A percentile compares a stretch with the other conserved stretches of the same genome.
Evolutionary conservation across 108 stramenopile species (phyloP).

Genomic region (Tribonema minus): DNA sequence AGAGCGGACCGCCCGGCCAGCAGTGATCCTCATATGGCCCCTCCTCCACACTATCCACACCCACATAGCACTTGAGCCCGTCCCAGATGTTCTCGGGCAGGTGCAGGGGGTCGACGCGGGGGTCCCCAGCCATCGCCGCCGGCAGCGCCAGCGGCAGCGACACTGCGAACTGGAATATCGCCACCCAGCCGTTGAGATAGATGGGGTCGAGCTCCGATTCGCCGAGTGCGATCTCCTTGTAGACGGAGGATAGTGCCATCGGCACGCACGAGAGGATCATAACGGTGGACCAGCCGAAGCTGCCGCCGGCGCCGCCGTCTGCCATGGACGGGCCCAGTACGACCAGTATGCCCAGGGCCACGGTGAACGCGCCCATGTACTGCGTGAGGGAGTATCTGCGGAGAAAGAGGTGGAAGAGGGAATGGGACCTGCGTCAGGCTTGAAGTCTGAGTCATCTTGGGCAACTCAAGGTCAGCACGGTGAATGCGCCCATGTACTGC

Average conservation of each 20-base stretch:
- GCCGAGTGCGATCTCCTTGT: constrained; percentile 83
- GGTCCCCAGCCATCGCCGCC: constrained; percentile 52
- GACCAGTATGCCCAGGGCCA: constrained; percentile 73
- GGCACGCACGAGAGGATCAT: constrained; percentile 77
- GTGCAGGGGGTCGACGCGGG: constrained; percentile 6
- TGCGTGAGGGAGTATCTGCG: constrained; percentile 69
- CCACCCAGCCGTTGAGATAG: constrained; percentile 64
- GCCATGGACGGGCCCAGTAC: too few species aligned
- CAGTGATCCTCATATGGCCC: constrained; percentile 19
- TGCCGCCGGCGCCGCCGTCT: too few species aligned
- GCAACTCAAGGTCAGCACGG: too few species aligned
- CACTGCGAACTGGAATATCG: constrained; percentile 77
- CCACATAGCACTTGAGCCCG: constrained; percentile 73
- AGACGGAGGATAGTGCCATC: constrained; percentile 80
- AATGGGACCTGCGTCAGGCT: too few species aligned
- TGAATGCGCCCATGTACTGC: too few species aligned
- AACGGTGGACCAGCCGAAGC: constrained; percentile 75
- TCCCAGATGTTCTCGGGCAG: constrained; percentile 65
- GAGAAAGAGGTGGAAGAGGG: too few species aligned
- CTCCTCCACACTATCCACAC: constrained; percentile 23
- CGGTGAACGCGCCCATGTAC: constrained; percentile 72
- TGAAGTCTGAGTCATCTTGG: too few species aligned
- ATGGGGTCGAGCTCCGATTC: constrained; percentile 54
- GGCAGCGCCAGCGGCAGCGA: constrained; percentile 71
- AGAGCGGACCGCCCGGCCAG: constrained; percentile 62